Percentiles rank a stretch among this genome's conserved stretches.
phyloP scores from a whole-genome alignment of 345 rosid species.

The Reutealis trisperma region DNA sequence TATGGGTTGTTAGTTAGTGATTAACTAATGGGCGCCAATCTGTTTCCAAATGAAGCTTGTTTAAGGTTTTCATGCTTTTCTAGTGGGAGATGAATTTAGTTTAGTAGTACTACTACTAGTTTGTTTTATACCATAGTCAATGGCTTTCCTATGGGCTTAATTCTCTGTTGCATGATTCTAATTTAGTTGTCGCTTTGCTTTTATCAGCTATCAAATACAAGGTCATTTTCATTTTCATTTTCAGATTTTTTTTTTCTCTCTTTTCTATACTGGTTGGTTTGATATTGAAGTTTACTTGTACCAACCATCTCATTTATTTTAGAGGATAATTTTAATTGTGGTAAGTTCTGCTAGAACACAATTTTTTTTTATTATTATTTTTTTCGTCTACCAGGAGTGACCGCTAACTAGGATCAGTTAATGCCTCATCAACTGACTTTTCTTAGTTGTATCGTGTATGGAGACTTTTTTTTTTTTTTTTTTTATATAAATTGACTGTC shows the following conservation, averaged over 20 bases:
- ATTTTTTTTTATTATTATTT: background rate
- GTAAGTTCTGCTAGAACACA: too few species aligned
- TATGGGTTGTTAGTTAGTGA: too few species aligned
- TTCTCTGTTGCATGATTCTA: background rate
- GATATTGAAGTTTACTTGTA: too few species aligned
- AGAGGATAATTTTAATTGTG: too few species aligned
- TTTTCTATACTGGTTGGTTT: too few species aligned
- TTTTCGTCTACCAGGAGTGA: background rate
- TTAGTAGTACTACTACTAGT: background rate
- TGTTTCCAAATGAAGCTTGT: background rate
- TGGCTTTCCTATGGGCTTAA: background rate
- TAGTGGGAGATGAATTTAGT: too few species aligned
- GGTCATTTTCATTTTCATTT: too few species aligned
- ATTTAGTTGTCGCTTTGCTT: too few species aligned
- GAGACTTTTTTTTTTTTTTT: background rate
- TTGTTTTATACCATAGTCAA: background rate
- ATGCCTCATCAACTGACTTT: background rate
- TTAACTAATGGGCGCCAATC: background rate
- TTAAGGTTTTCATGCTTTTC: constrained; percentile 1
- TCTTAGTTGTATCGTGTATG: background rate
- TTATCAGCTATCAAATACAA: background rate
- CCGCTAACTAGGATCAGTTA: background rate
- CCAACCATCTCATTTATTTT: too few species aligned
- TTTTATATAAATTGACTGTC: too few species aligned
- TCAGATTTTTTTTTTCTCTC: background rate